Conservation (phyloP, 441 rosid species). For the Corymbia calophylla region DNA sequence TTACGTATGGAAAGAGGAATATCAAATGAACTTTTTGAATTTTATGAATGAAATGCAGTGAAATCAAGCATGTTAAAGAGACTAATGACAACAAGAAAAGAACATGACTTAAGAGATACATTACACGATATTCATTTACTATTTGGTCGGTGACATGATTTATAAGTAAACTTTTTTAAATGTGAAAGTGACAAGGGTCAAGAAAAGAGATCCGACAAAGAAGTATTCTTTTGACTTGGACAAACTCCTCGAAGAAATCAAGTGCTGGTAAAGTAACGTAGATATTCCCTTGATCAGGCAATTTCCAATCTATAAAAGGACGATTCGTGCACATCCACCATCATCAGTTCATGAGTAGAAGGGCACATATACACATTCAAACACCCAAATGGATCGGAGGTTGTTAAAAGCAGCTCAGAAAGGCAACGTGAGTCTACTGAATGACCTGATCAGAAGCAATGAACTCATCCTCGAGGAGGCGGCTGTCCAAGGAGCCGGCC, state of each 20-base stretch:
- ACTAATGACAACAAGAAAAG: background rate
- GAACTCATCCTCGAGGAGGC: no score
- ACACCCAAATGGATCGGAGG: background rate
- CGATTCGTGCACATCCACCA: no score
- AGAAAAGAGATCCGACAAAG: background rate
- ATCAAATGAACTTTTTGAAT: no score
- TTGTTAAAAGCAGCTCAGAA: background rate
- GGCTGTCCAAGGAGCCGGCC: no score
- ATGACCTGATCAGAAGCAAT: background rate
- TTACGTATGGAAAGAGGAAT: background rate
- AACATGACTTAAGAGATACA: background rate
- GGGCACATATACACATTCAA: no score
- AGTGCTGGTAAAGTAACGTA: no score
- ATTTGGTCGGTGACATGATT: background rate
- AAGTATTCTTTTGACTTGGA: no score
- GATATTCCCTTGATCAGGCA: no score
- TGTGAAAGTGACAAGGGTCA: no score
- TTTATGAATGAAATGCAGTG: background rate
- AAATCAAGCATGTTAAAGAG: background rate
- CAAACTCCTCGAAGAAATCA: no score
- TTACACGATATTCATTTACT: accelerated
- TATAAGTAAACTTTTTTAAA: background rate
- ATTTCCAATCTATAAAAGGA: no score
- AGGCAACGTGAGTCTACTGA: background rate
- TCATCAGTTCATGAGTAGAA: no score